These are phyloP conservation scores for Pestalotiopsis sp. DNA, from an alignment of 2,329 filamentous ascomycete species.

Conservation along the genomic window DNA sequence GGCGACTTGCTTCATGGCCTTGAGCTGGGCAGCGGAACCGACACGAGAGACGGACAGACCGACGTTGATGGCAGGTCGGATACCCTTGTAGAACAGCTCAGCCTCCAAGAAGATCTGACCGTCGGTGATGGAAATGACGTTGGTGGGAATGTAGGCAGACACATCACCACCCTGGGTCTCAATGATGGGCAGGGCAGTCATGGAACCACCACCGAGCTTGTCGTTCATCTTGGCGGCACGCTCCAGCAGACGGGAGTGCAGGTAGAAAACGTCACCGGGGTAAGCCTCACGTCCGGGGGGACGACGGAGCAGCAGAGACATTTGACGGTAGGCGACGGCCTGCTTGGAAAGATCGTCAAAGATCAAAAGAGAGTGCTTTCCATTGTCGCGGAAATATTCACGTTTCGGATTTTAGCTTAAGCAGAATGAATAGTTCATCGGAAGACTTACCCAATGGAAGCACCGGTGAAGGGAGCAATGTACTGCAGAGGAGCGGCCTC, in stretches of 20 bases:
- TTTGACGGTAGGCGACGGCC: constrained; percentile 96
- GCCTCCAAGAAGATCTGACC: constrained; percentile 99
- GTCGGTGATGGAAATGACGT: constrained; percentile 99
- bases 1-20: constrained; percentile 99
- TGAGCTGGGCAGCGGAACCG: constrained; percentile 98
- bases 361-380: constrained; percentile 86
- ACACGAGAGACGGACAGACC: constrained; percentile 99
- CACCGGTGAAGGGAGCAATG: constrained; percentile 88
- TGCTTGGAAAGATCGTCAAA: constrained; percentile 98
- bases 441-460: constrained; percentile 32
- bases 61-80: constrained; percentile 99
- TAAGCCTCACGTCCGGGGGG: constrained; percentile 99
- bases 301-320: constrained; percentile 97
- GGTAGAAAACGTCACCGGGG: constrained; percentile 99
- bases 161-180: constrained; percentile 99
- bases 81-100: constrained; percentile 99
- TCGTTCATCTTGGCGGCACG: constrained; percentile 99
- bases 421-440: too few relatives aligned
- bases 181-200: constrained; percentile 96
- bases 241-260: constrained; percentile 98
- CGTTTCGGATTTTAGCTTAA: constrained; percentile 19
- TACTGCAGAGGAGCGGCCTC: constrained; percentile 96
- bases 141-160: constrained; percentile 99
- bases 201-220: constrained; percentile 90
- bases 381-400: constrained; percentile 81